Evolutionary conservation across 164 flowering plant genomes (phyloP), one percentile per base, ranked within the genome.

Genomic region (Buxus sempervirens): DNA sequence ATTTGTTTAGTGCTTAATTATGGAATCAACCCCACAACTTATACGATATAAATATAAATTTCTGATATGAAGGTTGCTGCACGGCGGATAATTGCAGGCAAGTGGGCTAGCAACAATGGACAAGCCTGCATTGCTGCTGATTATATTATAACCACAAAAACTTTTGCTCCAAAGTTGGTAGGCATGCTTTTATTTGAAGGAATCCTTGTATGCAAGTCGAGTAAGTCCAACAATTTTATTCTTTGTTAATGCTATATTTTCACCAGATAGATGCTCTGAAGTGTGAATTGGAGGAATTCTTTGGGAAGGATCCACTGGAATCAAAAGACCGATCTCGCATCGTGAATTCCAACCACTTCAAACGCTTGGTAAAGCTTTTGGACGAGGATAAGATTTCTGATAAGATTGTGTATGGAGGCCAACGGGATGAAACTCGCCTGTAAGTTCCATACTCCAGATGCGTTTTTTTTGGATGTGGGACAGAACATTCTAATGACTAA

Each of bases 281-380:
- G 73, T 57, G 54, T 53, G 82, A 80, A 59, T 58, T 91, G 75
- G 91, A 81, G 75, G 76, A 68, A 61, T 87, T 89, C 74, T 94
- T 81, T 70, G 97, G 98, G 60, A 79, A 81, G 69, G 83, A 87
- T 63, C 93, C 90, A 5, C 48, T 90, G 72, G 78, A 82, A 68
- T 91, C 97, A 32, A 79, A 82, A 23, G 98, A 94, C 63, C 45
- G 91, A 55, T 85, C 98, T n/a, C 89, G 93, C 45, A 80, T 94
- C 67, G 91, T 91, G 53, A 90, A 88, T 69, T 77, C 83, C 14
- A 80, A 81, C 63, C 96, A 91, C 79, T 91, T 82, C 75, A 71
- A 71, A 65, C 93, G 98, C 56, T 75, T 95, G 78, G 20, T 72
- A 41, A 85, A 84, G 64, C 77, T 89, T 54, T 72, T 95, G 81